Evolutionary conservation across 164 flowering plant species (phyloP).

Genomic region (Saururus chinensis): DNA sequence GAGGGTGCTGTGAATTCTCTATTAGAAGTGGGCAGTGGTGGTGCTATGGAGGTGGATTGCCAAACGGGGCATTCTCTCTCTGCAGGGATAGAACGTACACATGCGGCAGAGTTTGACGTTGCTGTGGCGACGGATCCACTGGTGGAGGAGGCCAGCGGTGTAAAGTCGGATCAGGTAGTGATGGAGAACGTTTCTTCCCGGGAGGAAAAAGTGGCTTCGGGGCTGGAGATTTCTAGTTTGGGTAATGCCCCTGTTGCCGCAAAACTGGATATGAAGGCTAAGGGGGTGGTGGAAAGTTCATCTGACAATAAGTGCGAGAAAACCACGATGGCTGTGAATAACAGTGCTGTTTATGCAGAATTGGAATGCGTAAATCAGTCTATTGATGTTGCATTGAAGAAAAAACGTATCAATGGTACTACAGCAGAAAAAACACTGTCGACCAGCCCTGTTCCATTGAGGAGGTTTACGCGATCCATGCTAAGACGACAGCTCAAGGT

Average conservation of each 20-base stretch:
- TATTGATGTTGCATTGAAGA: not conserved
- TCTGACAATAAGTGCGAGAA: not conserved
- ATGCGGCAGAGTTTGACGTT: not conserved
- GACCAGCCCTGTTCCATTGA: not conserved
- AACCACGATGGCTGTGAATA: not conserved
- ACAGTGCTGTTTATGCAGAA: not conserved
- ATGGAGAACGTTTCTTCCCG: not conserved
- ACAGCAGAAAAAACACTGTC: too few relatives aligned
- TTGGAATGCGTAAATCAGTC: not conserved
- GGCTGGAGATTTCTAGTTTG: not conserved
- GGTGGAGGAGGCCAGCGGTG: not conserved
- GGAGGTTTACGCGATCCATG: not conserved
- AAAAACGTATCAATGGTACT: not conserved
- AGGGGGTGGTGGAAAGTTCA: too few relatives aligned
- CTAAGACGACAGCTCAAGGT: not conserved
- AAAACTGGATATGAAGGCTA: not conserved
- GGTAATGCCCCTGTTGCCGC: not conserved
- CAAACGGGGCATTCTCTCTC: too few relatives aligned
- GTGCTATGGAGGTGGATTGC: too few relatives aligned
- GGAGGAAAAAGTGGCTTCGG: not conserved
- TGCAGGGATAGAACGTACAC: not conserved
- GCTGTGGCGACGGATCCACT: not conserved
- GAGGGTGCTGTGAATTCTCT: too few relatives aligned
- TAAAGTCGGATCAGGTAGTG: not conserved
- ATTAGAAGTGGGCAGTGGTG: too few relatives aligned